phyloP scores from a whole-genome alignment of 257 asterid species.

The Gynochthodes officinalis region DNA sequence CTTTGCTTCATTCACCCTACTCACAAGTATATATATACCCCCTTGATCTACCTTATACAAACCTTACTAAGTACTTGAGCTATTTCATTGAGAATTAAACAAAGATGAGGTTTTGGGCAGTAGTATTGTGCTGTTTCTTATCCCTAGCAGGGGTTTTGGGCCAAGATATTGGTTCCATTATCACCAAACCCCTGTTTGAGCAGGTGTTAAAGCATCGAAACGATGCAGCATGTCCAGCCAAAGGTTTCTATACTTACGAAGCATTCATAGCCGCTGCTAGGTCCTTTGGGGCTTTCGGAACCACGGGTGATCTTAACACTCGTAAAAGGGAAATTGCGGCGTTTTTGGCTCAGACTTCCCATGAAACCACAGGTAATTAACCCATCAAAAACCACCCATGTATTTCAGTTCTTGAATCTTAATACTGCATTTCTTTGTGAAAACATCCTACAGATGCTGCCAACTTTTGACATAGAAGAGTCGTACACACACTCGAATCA shows the following conservation, averaged over 20 bases:
- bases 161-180: slow-evolving; percentile 25
- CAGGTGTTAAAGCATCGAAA: slow-evolving; percentile 28
- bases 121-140: slow-evolving; percentile 10
- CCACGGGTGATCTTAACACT: slow-evolving; percentile 27
- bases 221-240: slow-evolving; percentile 25
- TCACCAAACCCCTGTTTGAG: slow-evolving; percentile 19
- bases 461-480: no score
- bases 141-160: slow-evolving; percentile 11
- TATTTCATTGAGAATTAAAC: not conserved
- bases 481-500: no score
- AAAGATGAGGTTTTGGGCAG: slow-evolving; percentile 15
- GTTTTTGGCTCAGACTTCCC: slow-evolving; percentile 37
- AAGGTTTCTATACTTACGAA: slow-evolving; percentile 33
- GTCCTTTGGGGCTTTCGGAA: slow-evolving; percentile 27
- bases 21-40: not conserved
- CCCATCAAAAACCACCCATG: no score
- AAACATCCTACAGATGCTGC: no score
- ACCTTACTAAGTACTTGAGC: slow-evolving; percentile 1
- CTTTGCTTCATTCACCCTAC: no score
- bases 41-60: not conserved
- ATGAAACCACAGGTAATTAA: slow-evolving; percentile 23
- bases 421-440: no score
- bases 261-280: slow-evolving; percentile 29
- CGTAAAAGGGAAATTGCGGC: slow-evolving; percentile 36
- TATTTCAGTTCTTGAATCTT: no score